These are phyloP conservation scores for Salvia rosmarinus DNA, from an alignment of 257 asterid genomes.

Conservation along the genomic window DNA sequence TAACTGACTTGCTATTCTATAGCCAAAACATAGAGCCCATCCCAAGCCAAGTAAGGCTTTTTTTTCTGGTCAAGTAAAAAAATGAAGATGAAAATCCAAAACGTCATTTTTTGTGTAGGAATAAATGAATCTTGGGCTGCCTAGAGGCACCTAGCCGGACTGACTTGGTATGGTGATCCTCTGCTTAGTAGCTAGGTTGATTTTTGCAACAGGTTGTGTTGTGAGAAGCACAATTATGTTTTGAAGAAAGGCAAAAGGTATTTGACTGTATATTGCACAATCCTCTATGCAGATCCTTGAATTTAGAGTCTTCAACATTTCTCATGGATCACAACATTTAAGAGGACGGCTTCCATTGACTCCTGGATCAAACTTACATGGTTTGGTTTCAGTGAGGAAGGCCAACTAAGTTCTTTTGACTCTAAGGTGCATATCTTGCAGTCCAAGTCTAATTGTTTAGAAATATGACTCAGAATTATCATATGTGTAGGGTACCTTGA, in stretches of 20 bases:
- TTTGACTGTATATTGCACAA: slow-evolving; percentile 20
- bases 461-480: slow-evolving; percentile 21
- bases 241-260: slow-evolving; percentile 12
- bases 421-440: slow-evolving; percentile 67
- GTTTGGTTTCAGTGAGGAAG: slow-evolving; percentile 98
- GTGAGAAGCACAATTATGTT: slow-evolving; percentile 18
- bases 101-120: background rate
- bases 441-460: slow-evolving; percentile 6
- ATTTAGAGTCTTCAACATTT: slow-evolving; percentile 68
- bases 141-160: background rate
- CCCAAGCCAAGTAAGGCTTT: background rate
- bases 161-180: background rate
- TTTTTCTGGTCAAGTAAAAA: slow-evolving; percentile 3
- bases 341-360: slow-evolving; percentile 86
- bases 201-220: slow-evolving; percentile 16
- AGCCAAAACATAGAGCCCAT: background rate
- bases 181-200: background rate
- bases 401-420: slow-evolving; percentile 86
- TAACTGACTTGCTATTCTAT: background rate
- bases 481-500: slow-evolving; percentile 74
- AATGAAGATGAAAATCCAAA: background rate
- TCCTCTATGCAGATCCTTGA: slow-evolving; percentile 76
- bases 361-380: slow-evolving; percentile 88
- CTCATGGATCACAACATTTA: slow-evolving; percentile 53
- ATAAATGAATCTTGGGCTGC: background rate